phyloP scores from a whole-genome alignment of 257 asterid species.

The Thymus quinquecostatus region DNA sequence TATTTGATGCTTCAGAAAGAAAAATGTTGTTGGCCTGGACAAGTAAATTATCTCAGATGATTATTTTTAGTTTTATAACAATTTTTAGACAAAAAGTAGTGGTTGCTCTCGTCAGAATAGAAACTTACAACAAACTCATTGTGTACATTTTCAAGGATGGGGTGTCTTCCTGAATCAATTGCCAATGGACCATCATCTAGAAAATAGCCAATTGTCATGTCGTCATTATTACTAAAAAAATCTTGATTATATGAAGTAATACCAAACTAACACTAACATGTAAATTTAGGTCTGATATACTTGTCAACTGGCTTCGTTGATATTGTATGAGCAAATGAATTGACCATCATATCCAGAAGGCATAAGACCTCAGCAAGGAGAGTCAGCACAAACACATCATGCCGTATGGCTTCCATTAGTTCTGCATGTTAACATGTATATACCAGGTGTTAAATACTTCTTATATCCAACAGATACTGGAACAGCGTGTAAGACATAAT shows the following conservation, averaged over 20 bases:
- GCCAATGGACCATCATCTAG: constrained; percentile 96
- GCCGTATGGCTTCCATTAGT: constrained; percentile 77
- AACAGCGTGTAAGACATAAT: constrained; percentile 6
- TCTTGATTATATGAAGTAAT: constrained; percentile 24
- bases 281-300: constrained; percentile 87
- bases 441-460: constrained; percentile 21
- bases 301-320: constrained; percentile 92
- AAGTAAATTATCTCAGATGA: constrained; percentile 37
- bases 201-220: constrained; percentile 34
- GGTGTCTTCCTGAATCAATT: constrained; percentile 94
- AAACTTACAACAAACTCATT: constrained; percentile 75
- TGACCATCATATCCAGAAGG: constrained; percentile 96
- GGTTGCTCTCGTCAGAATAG: constrained; percentile 23
- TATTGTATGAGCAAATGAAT: constrained; percentile 92
- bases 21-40: constrained; percentile 91
- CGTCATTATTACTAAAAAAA: constrained; percentile 21
- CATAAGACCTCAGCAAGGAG: constrained; percentile 92
- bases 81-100: constrained; percentile 13
- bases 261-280: constrained; percentile 55
- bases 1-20: constrained; percentile 97
- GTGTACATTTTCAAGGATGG: constrained; percentile 84
- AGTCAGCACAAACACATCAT: constrained; percentile 80
- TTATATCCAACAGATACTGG: constrained; percentile 27
- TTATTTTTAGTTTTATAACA: constrained; percentile 16
- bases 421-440: constrained; percentile 57